phyloP scores from a whole-genome alignment of 441 rosid genomes.

The Pelargonium myrrhifolium region DNA sequence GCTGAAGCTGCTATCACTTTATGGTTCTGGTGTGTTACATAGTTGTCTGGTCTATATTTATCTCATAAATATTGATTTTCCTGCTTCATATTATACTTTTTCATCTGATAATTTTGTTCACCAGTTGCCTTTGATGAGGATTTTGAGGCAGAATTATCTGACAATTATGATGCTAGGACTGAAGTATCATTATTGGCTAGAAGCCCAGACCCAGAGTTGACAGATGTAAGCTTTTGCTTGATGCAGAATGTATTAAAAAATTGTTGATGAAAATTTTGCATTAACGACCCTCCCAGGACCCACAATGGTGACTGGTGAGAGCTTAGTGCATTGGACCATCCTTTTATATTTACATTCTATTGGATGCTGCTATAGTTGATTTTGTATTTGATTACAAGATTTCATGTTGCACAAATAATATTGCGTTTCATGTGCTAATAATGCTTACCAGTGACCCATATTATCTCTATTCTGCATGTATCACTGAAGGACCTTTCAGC shows the following conservation, averaged over 20 bases:
- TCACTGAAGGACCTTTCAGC: background rate
- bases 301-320: no score
- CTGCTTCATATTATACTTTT: slow-evolving; percentile 18
- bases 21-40: slow-evolving; percentile 73
- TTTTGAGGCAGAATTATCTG: slow-evolving; percentile 88
- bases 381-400: background rate
- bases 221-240: slow-evolving; percentile 55
- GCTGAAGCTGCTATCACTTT: slow-evolving; percentile 75
- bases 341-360: slow-evolving; percentile 1
- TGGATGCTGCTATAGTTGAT: background rate
- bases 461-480: background rate
- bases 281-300: background rate
- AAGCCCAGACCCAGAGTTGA: slow-evolving; percentile 66
- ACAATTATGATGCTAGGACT: slow-evolving; percentile 69
- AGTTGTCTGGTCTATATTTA: slow-evolving; percentile 16
- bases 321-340: no score
- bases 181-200: slow-evolving; percentile 72
- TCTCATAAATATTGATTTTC: slow-evolving; percentile 1
- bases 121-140: slow-evolving; percentile 98
- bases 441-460: background rate
- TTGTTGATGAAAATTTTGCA: slow-evolving; percentile 4
- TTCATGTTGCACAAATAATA: background rate
- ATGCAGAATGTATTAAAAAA: background rate
- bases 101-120: slow-evolving; percentile 13
- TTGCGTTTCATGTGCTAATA: background rate